These are phyloP conservation scores for Onygenales sp. DNA, from an alignment of 2,329 filamentous ascomycete genomes.

Conservation along the genomic window DNA sequence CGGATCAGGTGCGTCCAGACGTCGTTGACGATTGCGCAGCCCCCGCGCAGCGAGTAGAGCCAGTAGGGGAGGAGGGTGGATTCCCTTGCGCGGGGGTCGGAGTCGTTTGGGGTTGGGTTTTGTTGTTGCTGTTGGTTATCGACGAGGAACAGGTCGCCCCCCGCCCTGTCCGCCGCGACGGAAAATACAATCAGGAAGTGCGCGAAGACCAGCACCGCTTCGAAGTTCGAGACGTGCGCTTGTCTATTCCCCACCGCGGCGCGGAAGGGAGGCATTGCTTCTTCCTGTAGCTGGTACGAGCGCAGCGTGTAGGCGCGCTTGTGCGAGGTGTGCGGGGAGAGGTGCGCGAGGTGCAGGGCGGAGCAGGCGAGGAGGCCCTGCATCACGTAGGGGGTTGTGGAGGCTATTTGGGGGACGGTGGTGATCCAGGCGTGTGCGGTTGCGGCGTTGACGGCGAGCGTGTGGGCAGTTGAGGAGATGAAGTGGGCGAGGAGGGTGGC, in stretches of 20 bases:
- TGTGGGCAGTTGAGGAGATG: conserved; percentile 12
- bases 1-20: too few relatives aligned
- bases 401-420: conserved; percentile 25
- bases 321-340: conserved; percentile 9
- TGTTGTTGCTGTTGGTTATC: too few relatives aligned
- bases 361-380: conserved; percentile 34
- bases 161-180: too few relatives aligned
- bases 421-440: conserved; percentile 22
- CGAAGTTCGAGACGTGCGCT: conserved; percentile 10
- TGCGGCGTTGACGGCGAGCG: conserved; percentile 7
- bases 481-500: conserved; percentile 14
- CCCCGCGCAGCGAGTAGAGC: too few relatives aligned
- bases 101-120: too few relatives aligned
- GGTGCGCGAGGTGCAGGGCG: conserved; percentile 27
- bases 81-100: too few relatives aligned
- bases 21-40: too few relatives aligned
- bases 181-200: conserved; percentile 12
- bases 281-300: conserved; percentile 12
- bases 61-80: too few relatives aligned
- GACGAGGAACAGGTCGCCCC: too few relatives aligned
- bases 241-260: conserved; percentile 9
- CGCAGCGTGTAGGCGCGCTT: conserved; percentile 11
- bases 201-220: conserved; percentile 13
- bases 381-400: conserved; percentile 27
- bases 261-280: conserved; percentile 19